These are phyloP conservation scores for Madurella mycetomatis DNA, from an alignment of 2,329 filamentous ascomycete genomes.

Conservation along the genomic window DNA sequence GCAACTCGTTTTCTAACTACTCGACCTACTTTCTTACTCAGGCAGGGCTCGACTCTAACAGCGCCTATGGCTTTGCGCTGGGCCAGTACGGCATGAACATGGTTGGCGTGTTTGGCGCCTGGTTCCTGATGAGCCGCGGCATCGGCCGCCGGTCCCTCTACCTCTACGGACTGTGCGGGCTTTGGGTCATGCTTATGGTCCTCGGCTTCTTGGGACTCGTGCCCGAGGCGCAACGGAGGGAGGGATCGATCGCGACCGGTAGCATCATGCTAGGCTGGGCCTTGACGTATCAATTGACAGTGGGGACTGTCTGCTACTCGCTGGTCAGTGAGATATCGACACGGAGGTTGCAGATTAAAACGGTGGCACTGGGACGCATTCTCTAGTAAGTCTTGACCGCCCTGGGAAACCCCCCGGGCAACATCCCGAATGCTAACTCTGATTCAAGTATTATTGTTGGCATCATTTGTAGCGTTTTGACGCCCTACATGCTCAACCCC, in stretches of 20 bases:
- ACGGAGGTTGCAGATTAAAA: slow-evolving; percentile 82
- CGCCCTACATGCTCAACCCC: slow-evolving; percentile 91
- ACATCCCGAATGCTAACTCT: slow-evolving; percentile 8
- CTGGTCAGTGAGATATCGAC: slow-evolving; percentile 82
- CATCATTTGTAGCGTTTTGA: slow-evolving; percentile 76
- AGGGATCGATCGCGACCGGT: slow-evolving; percentile 72
- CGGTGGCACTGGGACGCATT: slow-evolving; percentile 78
- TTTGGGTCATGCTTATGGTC: slow-evolving; percentile 73
- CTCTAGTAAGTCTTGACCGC: slow-evolving; percentile 51
- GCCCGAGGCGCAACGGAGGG: slow-evolving; percentile 51
- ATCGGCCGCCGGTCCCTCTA: slow-evolving; percentile 74
- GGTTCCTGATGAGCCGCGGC: slow-evolving; percentile 71
- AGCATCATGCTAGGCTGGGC: slow-evolving; percentile 81
- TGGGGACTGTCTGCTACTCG: slow-evolving; percentile 86
- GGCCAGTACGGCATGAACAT: slow-evolving; percentile 69
- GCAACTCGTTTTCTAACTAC: slow-evolving; percentile 62
- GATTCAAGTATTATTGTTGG: slow-evolving; percentile 64
- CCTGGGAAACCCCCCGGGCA: no score
- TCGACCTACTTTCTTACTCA: slow-evolving; percentile 60
- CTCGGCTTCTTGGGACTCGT: slow-evolving; percentile 81
- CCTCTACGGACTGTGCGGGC: slow-evolving; percentile 66
- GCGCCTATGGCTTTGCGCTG: slow-evolving; percentile 57
- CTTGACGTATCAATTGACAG: slow-evolving; percentile 77
- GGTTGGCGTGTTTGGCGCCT: slow-evolving; percentile 75
- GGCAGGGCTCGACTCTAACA: slow-evolving; percentile 49